Conservation (phyloP, 345 rosid species). For the Litchi chinensis region DNA sequence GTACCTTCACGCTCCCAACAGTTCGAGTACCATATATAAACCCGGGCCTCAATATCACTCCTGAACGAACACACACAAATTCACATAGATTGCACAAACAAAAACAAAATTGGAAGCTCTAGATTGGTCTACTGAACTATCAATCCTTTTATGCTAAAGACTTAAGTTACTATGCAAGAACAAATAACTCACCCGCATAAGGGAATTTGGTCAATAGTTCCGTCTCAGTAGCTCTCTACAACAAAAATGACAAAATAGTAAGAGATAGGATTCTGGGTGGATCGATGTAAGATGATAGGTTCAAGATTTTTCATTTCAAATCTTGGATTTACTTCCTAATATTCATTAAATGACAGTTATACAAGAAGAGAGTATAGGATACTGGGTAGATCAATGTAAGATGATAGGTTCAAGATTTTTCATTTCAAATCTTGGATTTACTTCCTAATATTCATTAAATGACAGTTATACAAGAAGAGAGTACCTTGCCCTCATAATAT, state of each 20-base stretch:
- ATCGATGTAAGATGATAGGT: constrained; percentile 9
- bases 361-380: neutral
- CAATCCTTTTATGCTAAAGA: neutral
- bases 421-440: neutral
- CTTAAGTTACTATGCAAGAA: neutral
- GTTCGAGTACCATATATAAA: constrained; percentile 90
- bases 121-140: neutral
- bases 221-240: constrained; percentile 90
- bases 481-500: constrained; percentile 95
- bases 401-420: neutral
- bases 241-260: constrained; percentile 25
- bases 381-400: constrained; percentile 3
- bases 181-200: constrained; percentile 65
- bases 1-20: constrained; percentile 78
- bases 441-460: neutral
- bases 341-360: too few species aligned
- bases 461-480: neutral
- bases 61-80: constrained; percentile 39
- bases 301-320: neutral
- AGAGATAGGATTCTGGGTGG: neutral
- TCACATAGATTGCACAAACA: neutral
- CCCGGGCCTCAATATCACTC: constrained; percentile 92
- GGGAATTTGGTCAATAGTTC: constrained; percentile 88
- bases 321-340: neutral
- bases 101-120: neutral